phyloP scores from a whole-genome alignment of 352 stramenopile species.

The Achlya hypogyna region DNA sequence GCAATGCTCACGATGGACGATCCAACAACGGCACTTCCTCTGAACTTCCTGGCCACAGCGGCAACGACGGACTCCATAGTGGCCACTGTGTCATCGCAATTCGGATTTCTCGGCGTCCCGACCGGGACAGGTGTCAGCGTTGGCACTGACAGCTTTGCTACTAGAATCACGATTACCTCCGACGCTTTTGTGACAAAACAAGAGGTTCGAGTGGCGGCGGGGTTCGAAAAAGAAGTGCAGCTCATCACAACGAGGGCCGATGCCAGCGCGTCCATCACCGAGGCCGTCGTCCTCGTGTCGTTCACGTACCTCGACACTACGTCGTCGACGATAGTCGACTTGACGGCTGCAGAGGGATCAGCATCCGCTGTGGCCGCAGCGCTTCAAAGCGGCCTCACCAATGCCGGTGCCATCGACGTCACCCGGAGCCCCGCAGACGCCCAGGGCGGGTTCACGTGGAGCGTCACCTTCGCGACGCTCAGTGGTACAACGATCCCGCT shows the following conservation, averaged over 20 bases:
- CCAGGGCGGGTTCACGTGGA: not conserved
- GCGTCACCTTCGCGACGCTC: not conserved
- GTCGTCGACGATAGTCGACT: not conserved
- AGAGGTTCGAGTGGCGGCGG: not conserved
- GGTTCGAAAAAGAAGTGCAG: not conserved
- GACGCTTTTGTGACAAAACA: not conserved
- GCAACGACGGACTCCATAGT: too few relatives aligned
- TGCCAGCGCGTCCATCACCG: not conserved
- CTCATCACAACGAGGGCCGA: not conserved
- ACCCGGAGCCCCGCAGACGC: not conserved
- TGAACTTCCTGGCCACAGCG: too few relatives aligned
- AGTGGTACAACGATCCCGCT: not conserved
- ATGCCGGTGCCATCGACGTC: not conserved
- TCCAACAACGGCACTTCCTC: too few relatives aligned
- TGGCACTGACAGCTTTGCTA: not conserved
- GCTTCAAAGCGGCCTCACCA: not conserved
- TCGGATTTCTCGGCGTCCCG: not conserved
- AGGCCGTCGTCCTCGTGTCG: not conserved
- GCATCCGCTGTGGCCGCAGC: not conserved
- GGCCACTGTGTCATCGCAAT: not conserved
- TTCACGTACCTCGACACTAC: not conserved
- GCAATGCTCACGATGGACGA: too few relatives aligned
- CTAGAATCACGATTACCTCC: not conserved
- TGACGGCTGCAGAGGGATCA: not conserved
- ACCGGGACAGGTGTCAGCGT: not conserved